Evolutionary conservation across 2,329 filamentous ascomycete genomes (phyloP).

Genomic region (Arachnopeziza araneosa): DNA sequence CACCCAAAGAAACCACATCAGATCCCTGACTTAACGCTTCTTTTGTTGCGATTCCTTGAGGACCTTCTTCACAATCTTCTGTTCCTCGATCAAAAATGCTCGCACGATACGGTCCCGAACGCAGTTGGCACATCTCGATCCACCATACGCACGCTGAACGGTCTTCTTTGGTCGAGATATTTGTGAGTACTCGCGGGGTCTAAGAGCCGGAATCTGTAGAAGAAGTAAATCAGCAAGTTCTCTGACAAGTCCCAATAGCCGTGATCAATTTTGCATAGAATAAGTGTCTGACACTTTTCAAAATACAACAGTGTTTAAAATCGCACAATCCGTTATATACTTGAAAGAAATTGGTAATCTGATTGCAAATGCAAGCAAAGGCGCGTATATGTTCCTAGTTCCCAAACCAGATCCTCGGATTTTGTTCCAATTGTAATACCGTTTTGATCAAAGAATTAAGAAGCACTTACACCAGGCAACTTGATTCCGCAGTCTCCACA

Average conservation of each 20-base stretch:
- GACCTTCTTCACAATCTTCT: conserved; percentile 99
- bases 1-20: conserved; percentile 30
- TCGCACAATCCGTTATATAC: no score
- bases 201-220: conserved; percentile 82
- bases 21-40: conserved; percentile 29
- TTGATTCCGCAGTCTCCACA: conserved; percentile 99
- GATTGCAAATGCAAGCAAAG: no score
- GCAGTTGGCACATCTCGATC: conserved; percentile 97
- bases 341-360: no score
- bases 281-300: no score
- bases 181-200: conserved; percentile 94
- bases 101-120: conserved; percentile 97
- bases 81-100: conserved; percentile 99
- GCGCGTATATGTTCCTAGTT: background rate
- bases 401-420: background rate
- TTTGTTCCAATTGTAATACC: background rate
- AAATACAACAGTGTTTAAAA: no score
- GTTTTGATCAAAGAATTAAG: background rate
- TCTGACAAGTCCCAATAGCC: background rate
- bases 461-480: conserved; percentile 85
- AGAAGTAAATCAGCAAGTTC: conserved; percentile 27
- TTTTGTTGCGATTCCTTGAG: conserved; percentile 92
- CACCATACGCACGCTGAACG: conserved; percentile 96
- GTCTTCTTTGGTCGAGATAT: conserved; percentile 99
- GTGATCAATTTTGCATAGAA: background rate